Evolutionary conservation across 2,329 filamentous ascomycete genomes (phyloP), one percentile per base, ranked within the genome.

Genomic region (Colletotrichum sp.): DNA sequence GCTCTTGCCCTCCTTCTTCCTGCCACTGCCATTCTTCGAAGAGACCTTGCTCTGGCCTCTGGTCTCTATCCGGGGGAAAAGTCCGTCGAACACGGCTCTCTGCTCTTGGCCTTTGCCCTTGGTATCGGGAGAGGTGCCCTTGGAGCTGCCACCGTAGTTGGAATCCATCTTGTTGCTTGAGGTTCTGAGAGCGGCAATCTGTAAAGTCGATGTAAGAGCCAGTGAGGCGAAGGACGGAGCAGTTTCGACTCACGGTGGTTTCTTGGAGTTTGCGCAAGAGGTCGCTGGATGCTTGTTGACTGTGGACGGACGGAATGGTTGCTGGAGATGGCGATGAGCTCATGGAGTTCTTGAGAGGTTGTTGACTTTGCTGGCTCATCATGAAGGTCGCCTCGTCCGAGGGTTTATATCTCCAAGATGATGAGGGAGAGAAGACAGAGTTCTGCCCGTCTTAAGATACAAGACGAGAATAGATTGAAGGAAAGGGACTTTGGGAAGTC

Each of bases 41-140:
- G 75, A 59, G 36, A 65, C 52, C n/a, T 77, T 77, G 73, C 79
- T 78, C 65, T 80, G 79, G 6, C 79, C 79, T 36, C 79, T 72
- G 4, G 79, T 79, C 66, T 80, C 79, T 74, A 80, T 79, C 28
- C 79, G 78, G 28, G 79, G 79, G 12, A 79, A 69, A 16, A 80
- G 71, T 24, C 77, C 79, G n/a, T 79, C 78, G 64, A 79, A 75
- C 12, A 80, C 71, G 34, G 34, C 68, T 6, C 68, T 43, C 36
- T 76, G 74, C 28, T 71, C 60, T 39, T 66, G 57, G 8, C 65
- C 68, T 32, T 75, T 77, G 28, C 71, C 74, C 28, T 77, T 78
- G 68, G 48, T 43, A 36, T 75, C 72, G 16, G 76, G 67, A 6
- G 68, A 73, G 21, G 75, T 68, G 18, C 43, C 72, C 68, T 77